A percentile compares a stretch with the other conserved stretches of the same genome.
Conservation (phyloP, 2,329 filamentous ascomycete species). For the Xylaria sp. region DNA sequence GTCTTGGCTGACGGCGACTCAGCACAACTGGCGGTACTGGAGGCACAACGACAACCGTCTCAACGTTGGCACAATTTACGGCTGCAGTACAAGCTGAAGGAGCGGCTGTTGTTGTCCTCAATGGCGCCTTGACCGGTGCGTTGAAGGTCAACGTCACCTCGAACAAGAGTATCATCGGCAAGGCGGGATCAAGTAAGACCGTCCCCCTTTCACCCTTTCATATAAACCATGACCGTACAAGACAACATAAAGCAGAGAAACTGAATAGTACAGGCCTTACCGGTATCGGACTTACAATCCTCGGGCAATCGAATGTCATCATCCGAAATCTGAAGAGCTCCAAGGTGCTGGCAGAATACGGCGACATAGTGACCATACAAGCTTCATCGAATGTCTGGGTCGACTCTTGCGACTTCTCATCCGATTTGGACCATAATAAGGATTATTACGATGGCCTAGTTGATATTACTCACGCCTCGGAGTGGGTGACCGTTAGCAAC, state of each 20-base stretch:
- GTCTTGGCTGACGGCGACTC: not conserved
- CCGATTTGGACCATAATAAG: constrained; percentile 59
- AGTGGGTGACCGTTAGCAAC: constrained; percentile 56
- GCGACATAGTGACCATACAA: constrained; percentile 54
- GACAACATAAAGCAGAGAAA: not conserved
- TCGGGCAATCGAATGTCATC: constrained; percentile 57
- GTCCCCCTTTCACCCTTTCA: not conserved
- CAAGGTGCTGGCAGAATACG: constrained; percentile 47
- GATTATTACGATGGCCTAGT: constrained; percentile 67
- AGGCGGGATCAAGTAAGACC: constrained; percentile 37
- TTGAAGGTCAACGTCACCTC: constrained; percentile 49
- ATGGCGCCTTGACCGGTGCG: constrained; percentile 48
- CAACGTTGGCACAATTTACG: constrained; percentile 53
- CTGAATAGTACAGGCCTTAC: constrained; percentile 33
- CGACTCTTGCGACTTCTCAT: constrained; percentile 63
- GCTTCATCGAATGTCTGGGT: constrained; percentile 57
- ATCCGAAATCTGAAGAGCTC: constrained; percentile 58
- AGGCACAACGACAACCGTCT: constrained; percentile 56
- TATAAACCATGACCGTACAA: not conserved
- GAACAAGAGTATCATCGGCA: constrained; percentile 55
- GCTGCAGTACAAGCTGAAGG: constrained; percentile 52
- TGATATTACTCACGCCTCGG: constrained; percentile 62
- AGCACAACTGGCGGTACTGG: constrained; percentile 59
- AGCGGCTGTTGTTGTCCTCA: constrained; percentile 49
- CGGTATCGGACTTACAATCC: constrained; percentile 51